These are phyloP conservation scores for Penicillium corylophilum DNA, from an alignment of 2,329 filamentous ascomycete genomes.

Conservation along the genomic window DNA sequence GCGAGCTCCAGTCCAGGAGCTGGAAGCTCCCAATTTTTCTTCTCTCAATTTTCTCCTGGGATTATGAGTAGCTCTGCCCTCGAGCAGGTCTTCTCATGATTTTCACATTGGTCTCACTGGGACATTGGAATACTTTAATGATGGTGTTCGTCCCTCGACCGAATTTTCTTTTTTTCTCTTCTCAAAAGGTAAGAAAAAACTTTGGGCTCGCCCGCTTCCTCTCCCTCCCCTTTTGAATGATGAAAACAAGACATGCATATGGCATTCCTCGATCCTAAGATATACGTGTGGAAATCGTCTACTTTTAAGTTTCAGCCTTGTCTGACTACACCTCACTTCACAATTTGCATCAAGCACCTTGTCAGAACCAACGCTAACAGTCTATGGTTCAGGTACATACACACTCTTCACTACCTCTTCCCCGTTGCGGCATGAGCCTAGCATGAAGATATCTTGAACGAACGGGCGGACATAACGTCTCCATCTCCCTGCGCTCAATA, in stretches of 20 bases:
- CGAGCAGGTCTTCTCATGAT: not conserved
- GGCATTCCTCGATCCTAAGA: constrained; percentile 68
- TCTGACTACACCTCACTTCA: constrained; percentile 50
- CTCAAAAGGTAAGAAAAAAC: constrained; percentile 46
- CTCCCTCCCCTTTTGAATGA: constrained; percentile 48
- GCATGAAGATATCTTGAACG: constrained; percentile 66
- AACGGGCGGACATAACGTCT: constrained; percentile 67
- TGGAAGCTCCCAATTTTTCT: constrained; percentile 3
- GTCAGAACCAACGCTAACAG: constrained; percentile 32
- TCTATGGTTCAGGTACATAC: constrained; percentile 33
- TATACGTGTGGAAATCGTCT: constrained; percentile 63
- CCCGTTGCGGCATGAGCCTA: constrained; percentile 22
- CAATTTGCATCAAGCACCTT: constrained; percentile 19
- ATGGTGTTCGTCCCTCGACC: constrained; percentile 2
- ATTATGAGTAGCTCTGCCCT: not conserved
- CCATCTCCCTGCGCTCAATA: constrained; percentile 51
- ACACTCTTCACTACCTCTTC: constrained; percentile 9
- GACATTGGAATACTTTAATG: constrained; percentile 5
- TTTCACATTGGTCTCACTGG: not conserved
- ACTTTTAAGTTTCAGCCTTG: constrained; percentile 67
- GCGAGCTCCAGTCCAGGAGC: constrained; percentile 4
- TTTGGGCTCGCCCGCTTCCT: constrained; percentile 6
- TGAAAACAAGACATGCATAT: constrained; percentile 63
- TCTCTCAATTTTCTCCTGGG: not conserved
- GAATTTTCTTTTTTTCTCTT: constrained; percentile 8